Base-by-base conservation (phyloP, 1,284 basidiomycete species). In the Irpex sp. region DNA sequence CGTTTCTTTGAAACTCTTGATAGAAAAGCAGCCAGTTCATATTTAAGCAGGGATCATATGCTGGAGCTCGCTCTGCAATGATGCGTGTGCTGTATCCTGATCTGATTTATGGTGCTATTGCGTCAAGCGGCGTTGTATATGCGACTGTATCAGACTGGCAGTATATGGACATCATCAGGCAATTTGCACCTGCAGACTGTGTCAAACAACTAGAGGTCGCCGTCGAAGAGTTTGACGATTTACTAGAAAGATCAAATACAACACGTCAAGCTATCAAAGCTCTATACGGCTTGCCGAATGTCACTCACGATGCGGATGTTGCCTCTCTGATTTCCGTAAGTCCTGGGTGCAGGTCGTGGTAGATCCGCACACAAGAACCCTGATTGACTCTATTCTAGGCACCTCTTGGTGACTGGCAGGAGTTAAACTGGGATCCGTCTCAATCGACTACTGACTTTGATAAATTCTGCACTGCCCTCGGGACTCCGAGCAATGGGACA, bases 51-150 rank as follows among this genome's bases (percentile, higher is more conserved):
- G 94, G 93, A 15, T 94, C 93, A 0, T 97, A 99, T 77, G 96
- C 97, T 9, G 97, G 97, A 66, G 96, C 96, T 10, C 91, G 97
- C 24, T 92, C 96, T 0, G 97, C 97, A 0, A 96, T 98, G 77
- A 96, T 98, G 93, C 90, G 90, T 62, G 84, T 95, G 45, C 85
- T 96, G 15, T 96, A 96, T 77, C 96, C 97, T 0, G 89, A 97
- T 27, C 85, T 97, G 18, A 94, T 97, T 6, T 97, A 89, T 81
- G 97, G 97, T 32, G 93, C 95, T 0, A 97, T 99, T 74, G 96
- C 96, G 1, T 95, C 93, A 18, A 95, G 93, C 74, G 95, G 83
- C 58, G 92, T 94, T 15, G 93, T 91, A 3, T 92, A 94, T 76
- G 92, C 96, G 6, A 81, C 89, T 5, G 80, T 93, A 27, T 81